phyloP scores from a whole-genome alignment of 2,329 filamentous ascomycete genomes.

The Pyricularia sp. region DNA sequence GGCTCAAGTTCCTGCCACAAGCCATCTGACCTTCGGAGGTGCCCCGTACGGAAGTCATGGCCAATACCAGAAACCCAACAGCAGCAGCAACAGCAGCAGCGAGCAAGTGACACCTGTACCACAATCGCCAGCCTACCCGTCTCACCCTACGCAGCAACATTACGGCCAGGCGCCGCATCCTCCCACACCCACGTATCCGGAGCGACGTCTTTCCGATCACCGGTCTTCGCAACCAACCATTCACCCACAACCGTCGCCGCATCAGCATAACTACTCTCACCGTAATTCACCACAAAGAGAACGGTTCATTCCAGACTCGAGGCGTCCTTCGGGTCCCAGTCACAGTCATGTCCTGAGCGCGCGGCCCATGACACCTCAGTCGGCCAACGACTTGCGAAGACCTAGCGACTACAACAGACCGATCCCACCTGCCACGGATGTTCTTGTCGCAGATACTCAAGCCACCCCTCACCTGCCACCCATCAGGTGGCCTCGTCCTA shows the following conservation, averaged over 20 bases:
- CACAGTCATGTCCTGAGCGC: background rate
- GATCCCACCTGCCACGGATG: background rate
- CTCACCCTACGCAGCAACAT: conserved; percentile 7
- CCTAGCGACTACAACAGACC: background rate
- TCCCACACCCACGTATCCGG: conserved; percentile 6
- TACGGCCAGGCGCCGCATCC: conserved; percentile 3
- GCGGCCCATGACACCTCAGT: conserved; percentile 1
- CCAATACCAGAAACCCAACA: conserved; percentile 11
- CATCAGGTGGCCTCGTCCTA: background rate
- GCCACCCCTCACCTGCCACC: background rate
- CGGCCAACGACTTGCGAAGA: background rate
- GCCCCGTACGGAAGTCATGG: conserved; percentile 14
- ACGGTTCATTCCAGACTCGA: background rate
- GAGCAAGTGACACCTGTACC: conserved; percentile 20
- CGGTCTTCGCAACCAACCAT: background rate
- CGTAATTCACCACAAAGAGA: background rate
- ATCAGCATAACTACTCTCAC: background rate
- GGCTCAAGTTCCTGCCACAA: conserved; percentile 9
- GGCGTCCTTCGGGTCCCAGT: background rate
- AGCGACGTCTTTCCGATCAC: background rate
- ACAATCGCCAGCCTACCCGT: conserved; percentile 20
- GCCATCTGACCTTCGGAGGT: conserved; percentile 18
- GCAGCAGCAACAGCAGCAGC: conserved; percentile 7
- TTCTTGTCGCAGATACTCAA: background rate
- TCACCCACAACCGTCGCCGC: background rate